These are phyloP conservation scores for Bipolaris sorokiniana DNA, from an alignment of 2,329 filamentous ascomycete species.

Conservation along the genomic window DNA sequence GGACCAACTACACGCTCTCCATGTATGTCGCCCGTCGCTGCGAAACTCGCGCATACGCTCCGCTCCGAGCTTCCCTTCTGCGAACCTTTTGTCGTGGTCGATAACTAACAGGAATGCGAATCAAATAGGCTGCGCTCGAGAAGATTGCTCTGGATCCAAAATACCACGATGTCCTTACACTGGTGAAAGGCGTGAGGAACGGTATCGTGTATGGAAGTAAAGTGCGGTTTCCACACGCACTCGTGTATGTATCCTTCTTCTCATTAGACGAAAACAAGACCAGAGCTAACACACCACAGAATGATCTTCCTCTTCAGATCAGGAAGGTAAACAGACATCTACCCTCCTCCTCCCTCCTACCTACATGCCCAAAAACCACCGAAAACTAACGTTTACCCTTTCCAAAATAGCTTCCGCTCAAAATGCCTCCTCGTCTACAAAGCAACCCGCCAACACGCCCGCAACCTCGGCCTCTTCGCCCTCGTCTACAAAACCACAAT, in stretches of 20 bases:
- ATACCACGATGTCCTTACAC: slow-evolving; percentile 81
- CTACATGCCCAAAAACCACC: too few species aligned
- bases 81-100: not conserved
- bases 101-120: slow-evolving; percentile 10
- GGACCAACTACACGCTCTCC: slow-evolving; percentile 44
- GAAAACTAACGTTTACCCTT: not conserved
- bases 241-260: slow-evolving; percentile 66
- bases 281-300: slow-evolving; percentile 51
- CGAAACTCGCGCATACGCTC: not conserved
- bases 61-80: not conserved
- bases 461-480: slow-evolving; percentile 90
- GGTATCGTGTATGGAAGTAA: slow-evolving; percentile 96
- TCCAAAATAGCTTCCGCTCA: slow-evolving; percentile 68
- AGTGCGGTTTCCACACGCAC: slow-evolving; percentile 95
- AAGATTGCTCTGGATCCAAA: slow-evolving; percentile 79
- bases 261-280: not conserved
- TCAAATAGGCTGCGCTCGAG: slow-evolving; percentile 70
- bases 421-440: slow-evolving; percentile 79
- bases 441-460: slow-evolving; percentile 88
- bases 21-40: slow-evolving; percentile 25
- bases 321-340: slow-evolving; percentile 66
- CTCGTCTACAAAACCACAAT: slow-evolving; percentile 86
- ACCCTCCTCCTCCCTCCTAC: not conserved
- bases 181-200: slow-evolving; percentile 94
- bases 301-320: slow-evolving; percentile 98